Percentiles rank a stretch among this genome's conserved stretches.
phyloP scores from a whole-genome alignment of 495 filamentous ascomycete species.

The Daldinia vernicosa region DNA sequence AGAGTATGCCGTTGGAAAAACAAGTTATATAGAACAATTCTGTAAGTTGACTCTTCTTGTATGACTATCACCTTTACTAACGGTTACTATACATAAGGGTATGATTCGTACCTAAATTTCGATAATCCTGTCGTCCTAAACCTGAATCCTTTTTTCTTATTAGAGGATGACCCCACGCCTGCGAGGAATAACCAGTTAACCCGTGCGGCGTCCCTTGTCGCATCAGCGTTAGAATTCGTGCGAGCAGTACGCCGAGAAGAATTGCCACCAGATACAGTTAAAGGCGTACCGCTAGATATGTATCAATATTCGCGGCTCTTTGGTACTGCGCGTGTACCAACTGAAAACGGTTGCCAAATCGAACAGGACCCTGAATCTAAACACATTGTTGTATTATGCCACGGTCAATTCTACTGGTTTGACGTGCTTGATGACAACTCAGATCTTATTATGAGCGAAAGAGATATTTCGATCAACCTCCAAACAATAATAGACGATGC shows the following conservation, averaged over 20 bases:
- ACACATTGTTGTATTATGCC: slow-evolving; percentile 93
- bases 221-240: slow-evolving; percentile 91
- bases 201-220: slow-evolving; percentile 87
- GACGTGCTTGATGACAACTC: slow-evolving; percentile 94
- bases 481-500: slow-evolving; percentile 94
- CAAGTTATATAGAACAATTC: slow-evolving; percentile 98
- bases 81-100: slow-evolving; percentile 68
- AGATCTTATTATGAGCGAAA: slow-evolving; percentile 96
- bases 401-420: slow-evolving; percentile 99
- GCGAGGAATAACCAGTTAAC: slow-evolving; percentile 96
- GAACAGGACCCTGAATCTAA: slow-evolving; percentile 88
- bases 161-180: slow-evolving; percentile 97
- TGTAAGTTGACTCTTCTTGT: slow-evolving; percentile 67
- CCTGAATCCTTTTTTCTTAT: slow-evolving; percentile 95
- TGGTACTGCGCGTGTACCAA: slow-evolving; percentile 93
- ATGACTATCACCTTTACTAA: slow-evolving; percentile 11
- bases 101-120: slow-evolving; percentile 97
- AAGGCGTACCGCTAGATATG: slow-evolving; percentile 89
- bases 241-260: slow-evolving; percentile 93
- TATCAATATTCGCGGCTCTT: slow-evolving; percentile 97
- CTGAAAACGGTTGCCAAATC: slow-evolving; percentile 94
- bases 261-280: slow-evolving; percentile 86
- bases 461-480: slow-evolving; percentile 90
- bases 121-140: slow-evolving; percentile 98
- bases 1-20: slow-evolving; percentile 90